Evolutionary conservation across 2,329 filamentous ascomycete species (phyloP), one percentile per base, ranked within the genome.

Genomic region (Orbilia ellipsospora): DNA sequence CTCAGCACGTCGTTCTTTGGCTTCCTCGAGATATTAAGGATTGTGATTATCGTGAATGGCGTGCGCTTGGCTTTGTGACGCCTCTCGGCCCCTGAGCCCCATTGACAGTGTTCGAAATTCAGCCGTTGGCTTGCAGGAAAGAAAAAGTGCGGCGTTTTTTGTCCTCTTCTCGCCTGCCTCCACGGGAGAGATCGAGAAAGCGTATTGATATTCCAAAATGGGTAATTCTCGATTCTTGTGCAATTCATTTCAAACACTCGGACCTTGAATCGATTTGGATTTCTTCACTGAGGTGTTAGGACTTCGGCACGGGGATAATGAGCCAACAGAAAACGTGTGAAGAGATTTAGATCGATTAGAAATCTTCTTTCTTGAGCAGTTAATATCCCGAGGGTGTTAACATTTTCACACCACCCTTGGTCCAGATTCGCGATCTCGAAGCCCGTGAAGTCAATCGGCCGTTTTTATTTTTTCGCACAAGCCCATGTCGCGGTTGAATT

Each of bases 361-460:
- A 36, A 36, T 6, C 31, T 36, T 7, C 31, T 36, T 36, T 10
- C 10, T 36, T 36, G 10, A 36, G 31, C 10, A 4, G 10, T 7
- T 36, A 36, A 36, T 36, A 36, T 36, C 31, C 31, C 31, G 31
- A 36, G 31, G 10, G 5, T 36, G 5, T 36, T 36, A 36, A 36
- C 31, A 7, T 10, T 36, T 36, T 36, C 31, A 36, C 31, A 36
- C 10, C 31, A 36, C 31, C 31, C 62, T 60, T 64, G 60, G 55
- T 61, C 50, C 31, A 56, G 62, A 73, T 68, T 74, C 70, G 63
- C 70, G 70, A 74, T 68, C n/a, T 52, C 20, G 28, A 16, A n/a
- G 20, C 16, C 51, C 6, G 44, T n/a, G 44, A 48, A 36, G 31
- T 36, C 31, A 36, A 36, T 36, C 8, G 10, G 6, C 31, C 10